A percentile compares a stretch with the other conserved stretches of the same genome.
Conservation (phyloP, 2,329 filamentous ascomycete species). For the Cercospora sp. region DNA sequence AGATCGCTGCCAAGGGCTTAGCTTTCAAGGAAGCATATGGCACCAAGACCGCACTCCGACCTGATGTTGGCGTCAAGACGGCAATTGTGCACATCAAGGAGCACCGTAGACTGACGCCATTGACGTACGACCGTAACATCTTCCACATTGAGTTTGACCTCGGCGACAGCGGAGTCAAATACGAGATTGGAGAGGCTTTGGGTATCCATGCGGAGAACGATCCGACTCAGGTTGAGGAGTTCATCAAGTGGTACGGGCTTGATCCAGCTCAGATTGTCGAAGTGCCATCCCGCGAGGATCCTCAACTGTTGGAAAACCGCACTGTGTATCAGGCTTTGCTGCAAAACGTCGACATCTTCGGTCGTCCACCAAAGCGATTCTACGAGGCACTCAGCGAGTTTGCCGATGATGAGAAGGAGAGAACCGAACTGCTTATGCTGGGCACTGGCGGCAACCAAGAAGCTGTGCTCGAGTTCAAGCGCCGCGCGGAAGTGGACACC, state of each 20-base stretch:
- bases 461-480: conserved; percentile 88
- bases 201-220: conserved; percentile 97
- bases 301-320: conserved; percentile 73
- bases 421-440: conserved; percentile 73
- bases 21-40: conserved; percentile 93
- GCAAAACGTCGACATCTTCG: conserved; percentile 95
- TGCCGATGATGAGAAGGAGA: conserved; percentile 78
- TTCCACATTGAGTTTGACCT: conserved; percentile 99
- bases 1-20: conserved; percentile 80
- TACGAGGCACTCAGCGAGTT: conserved; percentile 90
- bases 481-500: conserved; percentile 84
- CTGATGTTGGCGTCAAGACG: conserved; percentile 83
- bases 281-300: conserved; percentile 80
- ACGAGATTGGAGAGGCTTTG: conserved; percentile 95
- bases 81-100: conserved; percentile 88
- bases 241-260: conserved; percentile 88
- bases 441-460: conserved; percentile 63
- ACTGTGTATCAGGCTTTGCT: conserved; percentile 89
- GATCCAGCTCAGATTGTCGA: conserved; percentile 83
- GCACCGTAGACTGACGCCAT: conserved; percentile 87
- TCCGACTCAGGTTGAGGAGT: conserved; percentile 71
- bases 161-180: conserved; percentile 84
- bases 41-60: conserved; percentile 71
- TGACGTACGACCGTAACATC: conserved; percentile 93
- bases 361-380: conserved; percentile 95